phyloP scores from a whole-genome alignment of 306 rosid species.

The Dicorynia guianensis region DNA sequence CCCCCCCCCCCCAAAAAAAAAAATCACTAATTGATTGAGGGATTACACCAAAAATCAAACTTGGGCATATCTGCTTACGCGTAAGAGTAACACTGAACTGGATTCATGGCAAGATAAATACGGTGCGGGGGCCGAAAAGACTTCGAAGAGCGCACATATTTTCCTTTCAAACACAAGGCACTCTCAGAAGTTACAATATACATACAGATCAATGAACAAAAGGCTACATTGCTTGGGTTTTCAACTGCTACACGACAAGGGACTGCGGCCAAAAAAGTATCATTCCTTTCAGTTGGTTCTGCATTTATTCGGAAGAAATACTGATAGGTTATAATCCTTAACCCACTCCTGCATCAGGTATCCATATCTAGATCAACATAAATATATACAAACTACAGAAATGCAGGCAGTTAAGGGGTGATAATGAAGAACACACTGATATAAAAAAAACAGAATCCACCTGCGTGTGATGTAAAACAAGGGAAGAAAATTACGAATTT shows the following conservation, averaged over 20 bases:
- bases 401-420: slow-evolving; percentile 11
- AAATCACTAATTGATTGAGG: neutral
- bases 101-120: neutral
- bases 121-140: neutral
- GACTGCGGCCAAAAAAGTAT: neutral
- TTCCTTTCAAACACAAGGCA: neutral
- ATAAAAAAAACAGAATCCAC: no score
- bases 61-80: no score
- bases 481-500: no score
- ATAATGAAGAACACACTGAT: neutral
- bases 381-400: neutral
- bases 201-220: neutral
- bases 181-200: neutral
- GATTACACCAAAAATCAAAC: neutral
- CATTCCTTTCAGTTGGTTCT: neutral
- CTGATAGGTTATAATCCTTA: neutral
- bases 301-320: neutral
- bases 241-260: slow-evolving; percentile 9
- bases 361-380: slow-evolving; percentile 17
- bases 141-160: neutral
- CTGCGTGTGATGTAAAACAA: no score
- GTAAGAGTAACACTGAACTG: neutral
- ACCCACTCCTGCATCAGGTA: slow-evolving; percentile 39
- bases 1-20: no score
- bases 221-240: neutral